Conservation (phyloP, 306 rosid genomes). For the Gastrolobium villosum region DNA sequence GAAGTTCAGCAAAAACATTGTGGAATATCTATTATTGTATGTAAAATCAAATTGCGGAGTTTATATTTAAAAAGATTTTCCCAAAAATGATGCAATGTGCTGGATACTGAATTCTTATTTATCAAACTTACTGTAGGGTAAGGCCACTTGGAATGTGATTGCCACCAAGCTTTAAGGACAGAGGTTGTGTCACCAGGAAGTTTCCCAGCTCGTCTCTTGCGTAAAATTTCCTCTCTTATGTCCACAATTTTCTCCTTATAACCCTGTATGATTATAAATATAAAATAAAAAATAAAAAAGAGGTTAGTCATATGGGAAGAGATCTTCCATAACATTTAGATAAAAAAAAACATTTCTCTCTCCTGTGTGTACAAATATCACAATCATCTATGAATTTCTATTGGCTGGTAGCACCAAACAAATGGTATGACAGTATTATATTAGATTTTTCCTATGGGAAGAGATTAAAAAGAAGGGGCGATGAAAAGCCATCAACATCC, state of each 20-base stretch:
- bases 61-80: background rate
- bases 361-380: no score
- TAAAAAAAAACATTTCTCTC: no score
- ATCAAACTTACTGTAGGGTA: slow-evolving; percentile 86
- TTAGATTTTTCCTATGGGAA: no score
- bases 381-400: no score
- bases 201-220: slow-evolving; percentile 97
- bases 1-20: slow-evolving; percentile 11
- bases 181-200: slow-evolving; percentile 98
- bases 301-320: background rate
- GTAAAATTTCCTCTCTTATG: slow-evolving; percentile 90
- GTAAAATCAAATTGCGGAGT: slow-evolving; percentile 7
- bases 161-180: slow-evolving; percentile 95
- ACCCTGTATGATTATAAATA: slow-evolving; percentile 56
- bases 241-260: slow-evolving; percentile 96
- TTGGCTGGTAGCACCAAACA: no score
- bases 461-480: background rate
- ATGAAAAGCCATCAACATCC: background rate
- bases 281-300: background rate
- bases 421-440: no score
- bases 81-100: slow-evolving; percentile 11
- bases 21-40: background rate
- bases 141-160: slow-evolving; percentile 94
- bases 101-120: background rate
- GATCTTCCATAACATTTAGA: no score